phyloP scores from a whole-genome alignment of 495 filamentous ascomycete genomes.

The Filosporella fistucella region DNA sequence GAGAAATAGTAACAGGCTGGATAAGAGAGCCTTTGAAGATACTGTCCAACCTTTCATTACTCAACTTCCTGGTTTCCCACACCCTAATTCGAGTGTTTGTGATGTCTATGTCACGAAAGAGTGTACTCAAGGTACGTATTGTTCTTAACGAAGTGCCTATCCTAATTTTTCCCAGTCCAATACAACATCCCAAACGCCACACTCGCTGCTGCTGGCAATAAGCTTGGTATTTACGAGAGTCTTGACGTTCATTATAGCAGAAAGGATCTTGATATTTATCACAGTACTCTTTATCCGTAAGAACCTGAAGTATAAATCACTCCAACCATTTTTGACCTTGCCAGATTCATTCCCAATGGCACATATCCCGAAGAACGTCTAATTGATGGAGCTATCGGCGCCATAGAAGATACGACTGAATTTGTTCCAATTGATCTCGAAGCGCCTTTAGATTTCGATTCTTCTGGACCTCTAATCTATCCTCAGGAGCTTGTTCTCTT shows the following conservation, averaged over 20 bases:
- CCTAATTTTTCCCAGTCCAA: conserved; percentile 24
- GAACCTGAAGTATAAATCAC: neutral
- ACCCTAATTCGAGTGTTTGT: conserved; percentile 17
- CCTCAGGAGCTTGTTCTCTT: conserved; percentile 35
- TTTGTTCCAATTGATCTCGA: conserved; percentile 16
- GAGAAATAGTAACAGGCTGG: neutral
- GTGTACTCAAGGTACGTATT: conserved; percentile 16
- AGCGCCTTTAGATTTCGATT: conserved; percentile 19
- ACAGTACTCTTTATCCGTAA: conserved; percentile 20
- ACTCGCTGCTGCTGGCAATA: conserved; percentile 31
- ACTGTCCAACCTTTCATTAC: conserved; percentile 10
- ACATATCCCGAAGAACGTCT: conserved; percentile 19
- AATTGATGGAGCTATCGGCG: conserved; percentile 20
- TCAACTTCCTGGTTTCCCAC: conserved; percentile 17
- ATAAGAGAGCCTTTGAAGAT: neutral
- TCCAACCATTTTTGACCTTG: neutral
- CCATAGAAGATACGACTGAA: conserved; percentile 13
- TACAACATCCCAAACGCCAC: conserved; percentile 39
- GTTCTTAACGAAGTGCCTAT: neutral
- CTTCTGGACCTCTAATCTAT: conserved; percentile 28
- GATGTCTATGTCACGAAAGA: conserved; percentile 16
- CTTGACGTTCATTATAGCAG: conserved; percentile 27
- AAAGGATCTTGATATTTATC: conserved; percentile 21
- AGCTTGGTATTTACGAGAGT: conserved; percentile 41
- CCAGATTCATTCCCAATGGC: conserved; percentile 16